Evolutionary conservation across 23 red algal genomes (phyloP), one percentile per base, ranked within the genome.

Genomic region (Gracilaria gracilis): DNA sequence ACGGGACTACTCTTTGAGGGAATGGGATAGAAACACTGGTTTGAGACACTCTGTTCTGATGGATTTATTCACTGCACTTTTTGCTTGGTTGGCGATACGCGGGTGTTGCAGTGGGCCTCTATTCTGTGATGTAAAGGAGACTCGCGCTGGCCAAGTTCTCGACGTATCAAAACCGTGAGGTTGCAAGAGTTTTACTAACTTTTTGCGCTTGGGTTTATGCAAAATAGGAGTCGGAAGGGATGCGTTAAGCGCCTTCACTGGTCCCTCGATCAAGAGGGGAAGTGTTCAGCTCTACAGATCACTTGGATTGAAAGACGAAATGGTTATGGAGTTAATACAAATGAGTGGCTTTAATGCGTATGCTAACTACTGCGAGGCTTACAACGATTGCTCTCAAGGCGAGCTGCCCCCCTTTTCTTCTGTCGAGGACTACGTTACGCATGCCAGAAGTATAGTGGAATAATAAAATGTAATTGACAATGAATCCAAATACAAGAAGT

Each of bases 291-390:
- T 75, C 12, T 75, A 35, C 69, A 42, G n/a, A 24, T 75, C 77
- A 19, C 77, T 81, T 38, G 77, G 77, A 13, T 51, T 53, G 33
- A 50, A 57, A 21, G 44, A 81, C 48, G 77, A 81, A 59, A 16
- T 38, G 50, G 25, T 81, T 57, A 81, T 57, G 36, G 77, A 57
- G 57, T 55, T 81, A 5, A 73, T 87, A 49, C 62, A 87, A 55
- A 87, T 42, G 83, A 70, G 12, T 50, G 61, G 39, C n/a, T 69
- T 49, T 16, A 69, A 87, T 23, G 64, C 64, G 21, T 87, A 72
- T 24, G 64, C 64, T 4, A 87, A 87, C 35, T 87, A 87, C 37
- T 87, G 83, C 35, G 57, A 29, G 36, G 83, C 83, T n/a, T 87
- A 74, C 39, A 87, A 87, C 39, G n/a, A 87, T 87, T 87, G 37